Percentiles rank a stretch among this genome's conserved stretches.
phyloP scores from a whole-genome alignment of 257 asterid genomes.

The Petunia axillaris region DNA sequence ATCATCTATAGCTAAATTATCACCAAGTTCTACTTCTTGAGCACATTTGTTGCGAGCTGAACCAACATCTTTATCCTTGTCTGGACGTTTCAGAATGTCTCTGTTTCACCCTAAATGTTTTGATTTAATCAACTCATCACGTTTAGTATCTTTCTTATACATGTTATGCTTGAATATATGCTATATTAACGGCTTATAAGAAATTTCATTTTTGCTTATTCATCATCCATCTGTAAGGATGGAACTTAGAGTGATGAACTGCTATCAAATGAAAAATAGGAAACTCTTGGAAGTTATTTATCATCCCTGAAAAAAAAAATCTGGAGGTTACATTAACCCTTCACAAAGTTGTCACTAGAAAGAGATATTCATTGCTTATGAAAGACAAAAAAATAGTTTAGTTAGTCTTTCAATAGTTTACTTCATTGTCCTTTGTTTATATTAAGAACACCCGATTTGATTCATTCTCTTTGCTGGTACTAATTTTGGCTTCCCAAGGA shows the following conservation, averaged over 20 bases:
- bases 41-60: not conserved
- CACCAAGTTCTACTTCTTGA: conserved; percentile 2
- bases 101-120: not conserved
- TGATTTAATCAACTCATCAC: not conserved
- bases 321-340: not conserved
- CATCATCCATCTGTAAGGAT: not conserved
- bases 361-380: not conserved
- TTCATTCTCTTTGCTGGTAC: conserved; percentile 9
- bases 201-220: not conserved
- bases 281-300: not conserved
- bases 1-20: conserved; percentile 11
- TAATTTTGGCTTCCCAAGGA: not conserved
- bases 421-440: not conserved
- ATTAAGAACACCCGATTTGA: not conserved
- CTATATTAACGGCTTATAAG: not conserved
- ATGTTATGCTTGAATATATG: not conserved
- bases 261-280: not conserved
- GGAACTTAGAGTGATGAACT: not conserved
- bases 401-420: not conserved
- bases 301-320: no score
- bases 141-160: not conserved
- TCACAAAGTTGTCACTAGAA: not conserved
- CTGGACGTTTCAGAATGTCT: not conserved
- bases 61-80: not conserved
- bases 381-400: not conserved